These are phyloP conservation scores for Lenwebbia sp. DNA, from an alignment of 345 rosid species.

Conservation along the genomic window DNA sequence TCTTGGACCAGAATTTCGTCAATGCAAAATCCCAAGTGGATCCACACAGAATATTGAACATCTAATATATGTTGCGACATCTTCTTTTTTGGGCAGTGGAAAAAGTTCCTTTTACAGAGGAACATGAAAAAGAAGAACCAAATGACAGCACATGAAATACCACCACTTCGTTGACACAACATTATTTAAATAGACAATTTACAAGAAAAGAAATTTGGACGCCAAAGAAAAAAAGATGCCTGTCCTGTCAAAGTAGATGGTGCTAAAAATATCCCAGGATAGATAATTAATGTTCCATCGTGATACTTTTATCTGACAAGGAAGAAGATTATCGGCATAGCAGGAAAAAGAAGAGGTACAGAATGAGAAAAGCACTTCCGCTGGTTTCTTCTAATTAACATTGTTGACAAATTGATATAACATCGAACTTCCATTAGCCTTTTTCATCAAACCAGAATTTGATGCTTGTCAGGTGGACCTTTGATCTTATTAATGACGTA, in stretches of 20 bases:
- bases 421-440: background rate
- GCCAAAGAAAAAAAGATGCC: background rate
- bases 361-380: background rate
- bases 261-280: background rate
- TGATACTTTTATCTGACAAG: background rate
- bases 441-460: background rate
- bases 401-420: background rate
- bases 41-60: background rate
- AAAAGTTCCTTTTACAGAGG: background rate
- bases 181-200: background rate
- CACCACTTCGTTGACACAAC: background rate
- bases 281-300: background rate
- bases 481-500: background rate
- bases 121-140: background rate
- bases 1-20: background rate
- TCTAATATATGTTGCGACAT: background rate
- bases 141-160: background rate
- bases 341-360: background rate
- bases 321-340: background rate
- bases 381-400: background rate
- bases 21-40: background rate
- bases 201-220: background rate
- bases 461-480: background rate
- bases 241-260: background rate
- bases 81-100: background rate